Percentiles rank a stretch among this genome's conserved stretches.
Conservation (phyloP, 2,329 filamentous ascomycete genomes). For the Fusarium tjaetaba region DNA sequence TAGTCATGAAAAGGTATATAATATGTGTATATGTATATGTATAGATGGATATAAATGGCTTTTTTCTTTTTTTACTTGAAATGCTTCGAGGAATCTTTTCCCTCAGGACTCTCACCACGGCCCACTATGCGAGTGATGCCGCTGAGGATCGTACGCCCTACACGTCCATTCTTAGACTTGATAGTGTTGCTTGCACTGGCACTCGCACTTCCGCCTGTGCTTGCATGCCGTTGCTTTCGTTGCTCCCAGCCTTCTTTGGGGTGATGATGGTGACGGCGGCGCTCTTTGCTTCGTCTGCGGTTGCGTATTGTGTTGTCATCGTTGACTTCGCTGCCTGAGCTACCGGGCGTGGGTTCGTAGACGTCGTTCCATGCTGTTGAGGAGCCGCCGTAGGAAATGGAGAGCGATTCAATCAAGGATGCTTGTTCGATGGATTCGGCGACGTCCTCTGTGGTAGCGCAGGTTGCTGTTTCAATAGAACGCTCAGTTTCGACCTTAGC, state of each 20-base stretch:
- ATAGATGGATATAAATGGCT: conserved; percentile 4
- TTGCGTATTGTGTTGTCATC: conserved; percentile 35
- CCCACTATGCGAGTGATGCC: conserved; percentile 58
- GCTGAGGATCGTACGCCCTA: conserved; percentile 55
- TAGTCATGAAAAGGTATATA: conserved; percentile 26
- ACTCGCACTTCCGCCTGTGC: conserved; percentile 40
- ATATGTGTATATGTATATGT: background rate
- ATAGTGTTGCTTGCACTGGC: conserved; percentile 46
- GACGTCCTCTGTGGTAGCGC: conserved; percentile 50
- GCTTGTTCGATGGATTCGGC: conserved; percentile 61
- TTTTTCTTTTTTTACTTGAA: conserved; percentile 9
- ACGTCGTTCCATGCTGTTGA: conserved; percentile 43
- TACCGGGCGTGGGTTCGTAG: conserved; percentile 55
- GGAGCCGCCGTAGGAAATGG: conserved; percentile 44
- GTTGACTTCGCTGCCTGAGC: conserved; percentile 60
- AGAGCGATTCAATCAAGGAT: conserved; percentile 49
- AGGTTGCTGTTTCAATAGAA: conserved; percentile 47
- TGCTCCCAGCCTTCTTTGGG: conserved; percentile 37
- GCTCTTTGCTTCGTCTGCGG: conserved; percentile 48
- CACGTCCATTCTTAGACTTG: conserved; percentile 52
- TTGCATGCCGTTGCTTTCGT: conserved; percentile 45
- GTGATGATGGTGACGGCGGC: conserved; percentile 45
- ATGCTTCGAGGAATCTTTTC: conserved; percentile 40
- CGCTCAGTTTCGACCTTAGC: conserved; percentile 59
- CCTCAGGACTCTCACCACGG: conserved; percentile 54